These are phyloP conservation scores for Boletales sp. DNA, from an alignment of 768 basidiomycete genomes.

Conservation along the genomic window DNA sequence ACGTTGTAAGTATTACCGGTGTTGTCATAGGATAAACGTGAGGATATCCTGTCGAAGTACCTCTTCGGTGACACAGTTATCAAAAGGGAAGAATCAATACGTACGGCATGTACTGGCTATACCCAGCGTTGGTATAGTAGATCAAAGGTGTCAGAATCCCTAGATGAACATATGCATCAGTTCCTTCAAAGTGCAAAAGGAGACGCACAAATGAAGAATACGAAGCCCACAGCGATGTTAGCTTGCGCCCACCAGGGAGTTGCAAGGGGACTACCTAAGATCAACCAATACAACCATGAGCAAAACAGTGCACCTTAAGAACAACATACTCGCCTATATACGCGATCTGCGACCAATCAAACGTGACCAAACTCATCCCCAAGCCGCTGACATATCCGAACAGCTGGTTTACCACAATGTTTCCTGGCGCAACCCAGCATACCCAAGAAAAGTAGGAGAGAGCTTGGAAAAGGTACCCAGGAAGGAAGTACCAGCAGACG, in stretches of 20 bases:
- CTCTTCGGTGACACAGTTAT: not conserved
- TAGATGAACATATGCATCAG: slow-evolving; percentile 39
- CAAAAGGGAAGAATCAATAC: slow-evolving; percentile 10
- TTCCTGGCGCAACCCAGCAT: slow-evolving; percentile 69
- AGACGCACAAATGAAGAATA: slow-evolving; percentile 61
- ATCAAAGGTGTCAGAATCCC: slow-evolving; percentile 59
- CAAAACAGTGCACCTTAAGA: not conserved
- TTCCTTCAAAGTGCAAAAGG: slow-evolving; percentile 41
- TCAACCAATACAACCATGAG: not conserved
- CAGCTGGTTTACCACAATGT: slow-evolving; percentile 67
- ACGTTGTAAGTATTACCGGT: slow-evolving; percentile 57
- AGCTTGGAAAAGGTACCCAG: slow-evolving; percentile 70
- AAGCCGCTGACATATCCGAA: slow-evolving; percentile 57
- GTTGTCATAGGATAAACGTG: slow-evolving; percentile 65
- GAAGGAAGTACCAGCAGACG: slow-evolving; percentile 53
- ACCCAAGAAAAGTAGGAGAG: slow-evolving; percentile 60
- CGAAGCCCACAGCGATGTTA: slow-evolving; percentile 59
- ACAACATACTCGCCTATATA: slow-evolving; percentile 22
- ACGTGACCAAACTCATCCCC: slow-evolving; percentile 74
- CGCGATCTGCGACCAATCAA: slow-evolving; percentile 75
- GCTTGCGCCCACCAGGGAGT: slow-evolving; percentile 84
- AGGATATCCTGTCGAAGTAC: slow-evolving; percentile 45
- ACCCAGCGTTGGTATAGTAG: slow-evolving; percentile 68
- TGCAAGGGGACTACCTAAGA: slow-evolving; percentile 50
- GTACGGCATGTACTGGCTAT: slow-evolving; percentile 53